These are phyloP conservation scores for Aspergillus unguis DNA, from an alignment of 2,329 filamentous ascomycete genomes.

Conservation along the genomic window DNA sequence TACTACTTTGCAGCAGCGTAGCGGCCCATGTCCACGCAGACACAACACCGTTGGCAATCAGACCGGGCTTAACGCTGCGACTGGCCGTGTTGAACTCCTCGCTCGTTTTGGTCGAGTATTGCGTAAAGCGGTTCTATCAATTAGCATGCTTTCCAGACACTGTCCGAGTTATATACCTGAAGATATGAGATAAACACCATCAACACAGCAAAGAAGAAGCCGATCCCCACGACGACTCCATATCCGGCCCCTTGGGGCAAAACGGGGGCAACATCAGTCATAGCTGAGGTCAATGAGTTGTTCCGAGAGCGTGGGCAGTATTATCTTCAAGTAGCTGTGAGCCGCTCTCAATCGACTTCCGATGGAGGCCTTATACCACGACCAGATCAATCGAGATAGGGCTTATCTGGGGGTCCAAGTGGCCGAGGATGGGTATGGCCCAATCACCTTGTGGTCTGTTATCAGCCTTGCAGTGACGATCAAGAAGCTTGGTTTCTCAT, in stretches of 20 bases:
- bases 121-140: conserved; percentile 37
- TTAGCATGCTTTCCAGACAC: too few relatives aligned
- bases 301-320: too few relatives aligned
- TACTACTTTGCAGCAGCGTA: conserved; percentile 43
- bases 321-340: too few relatives aligned
- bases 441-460: too few relatives aligned
- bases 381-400: too few relatives aligned
- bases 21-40: conserved; percentile 51
- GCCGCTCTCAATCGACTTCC: too few relatives aligned
- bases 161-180: too few relatives aligned
- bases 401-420: too few relatives aligned
- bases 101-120: conserved; percentile 33
- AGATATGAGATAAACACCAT: background rate
- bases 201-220: conserved; percentile 3
- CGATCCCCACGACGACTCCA: conserved; percentile 6
- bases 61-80: conserved; percentile 35
- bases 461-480: too few relatives aligned
- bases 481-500: too few relatives aligned
- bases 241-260: conserved; percentile 6
- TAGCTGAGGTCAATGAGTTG: background rate
- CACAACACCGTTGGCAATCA: conserved; percentile 48
- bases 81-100: conserved; percentile 51
- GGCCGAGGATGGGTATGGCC: too few relatives aligned
- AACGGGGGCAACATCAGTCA: background rate
- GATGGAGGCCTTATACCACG: too few relatives aligned